Evolutionary conservation across 345 rosid genomes (phyloP).

Genomic region (Ricinus communis): DNA sequence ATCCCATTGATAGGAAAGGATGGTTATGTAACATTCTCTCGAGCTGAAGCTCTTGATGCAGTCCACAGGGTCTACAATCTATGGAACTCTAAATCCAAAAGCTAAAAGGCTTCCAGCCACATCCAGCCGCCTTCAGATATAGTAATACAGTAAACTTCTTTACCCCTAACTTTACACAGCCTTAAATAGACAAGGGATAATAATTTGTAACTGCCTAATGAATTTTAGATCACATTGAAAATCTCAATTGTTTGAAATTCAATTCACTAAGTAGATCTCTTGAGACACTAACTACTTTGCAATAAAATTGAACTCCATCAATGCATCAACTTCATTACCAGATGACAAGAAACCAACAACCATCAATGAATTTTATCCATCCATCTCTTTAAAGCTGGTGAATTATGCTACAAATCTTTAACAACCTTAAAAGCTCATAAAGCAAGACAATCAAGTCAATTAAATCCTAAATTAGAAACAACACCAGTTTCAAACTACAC

Average conservation of each 20-base stretch:
- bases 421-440: neutral
- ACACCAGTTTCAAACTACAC: too few species aligned
- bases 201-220: neutral
- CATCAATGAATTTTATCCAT: neutral
- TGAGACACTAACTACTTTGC: neutral
- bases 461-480: neutral
- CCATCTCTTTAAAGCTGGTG: neutral
- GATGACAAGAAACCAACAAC: conserved; percentile 2
- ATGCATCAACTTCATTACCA: neutral
- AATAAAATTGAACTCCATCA: conserved; percentile 4
- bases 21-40: neutral
- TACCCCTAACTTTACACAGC: neutral
- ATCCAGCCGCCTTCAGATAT: neutral
- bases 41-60: neutral
- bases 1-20: neutral
- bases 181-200: neutral
- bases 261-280: neutral
- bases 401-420: neutral
- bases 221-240: neutral
- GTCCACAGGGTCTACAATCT: neutral
- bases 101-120: neutral
- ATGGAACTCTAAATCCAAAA: neutral
- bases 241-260: neutral
- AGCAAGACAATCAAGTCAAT: neutral
- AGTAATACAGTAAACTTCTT: neutral